A percentile compares a stretch with the other conserved stretches of the same genome.
Evolutionary conservation across 2,329 filamentous ascomycete species (phyloP).

Genomic region (Aspergillus cejpii): DNA sequence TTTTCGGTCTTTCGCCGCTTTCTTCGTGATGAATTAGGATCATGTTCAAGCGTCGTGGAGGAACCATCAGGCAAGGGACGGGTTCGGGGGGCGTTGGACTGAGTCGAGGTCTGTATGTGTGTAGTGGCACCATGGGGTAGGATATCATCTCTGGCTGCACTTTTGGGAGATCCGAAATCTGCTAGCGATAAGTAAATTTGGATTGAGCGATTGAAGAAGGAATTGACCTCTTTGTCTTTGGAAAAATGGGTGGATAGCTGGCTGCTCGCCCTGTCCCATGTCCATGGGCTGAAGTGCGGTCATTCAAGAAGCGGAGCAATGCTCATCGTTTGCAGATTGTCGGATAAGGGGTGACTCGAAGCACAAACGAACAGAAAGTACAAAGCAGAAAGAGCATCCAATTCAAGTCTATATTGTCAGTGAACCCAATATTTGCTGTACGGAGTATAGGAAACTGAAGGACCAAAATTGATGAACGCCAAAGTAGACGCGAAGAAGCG

Average conservation of each 20-base stretch:
- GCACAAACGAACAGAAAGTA: neutral
- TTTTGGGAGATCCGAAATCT: constrained; percentile 16
- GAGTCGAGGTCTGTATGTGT: neutral
- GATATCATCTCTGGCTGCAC: constrained; percentile 6
- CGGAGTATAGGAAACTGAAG: neutral
- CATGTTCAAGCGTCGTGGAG: constrained; percentile 21
- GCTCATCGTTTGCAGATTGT: constrained; percentile 16
- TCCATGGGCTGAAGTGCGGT: constrained; percentile 27
- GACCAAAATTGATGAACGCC: constrained; percentile 7
- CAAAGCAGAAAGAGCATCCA: neutral
- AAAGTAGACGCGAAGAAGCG: constrained; percentile 19
- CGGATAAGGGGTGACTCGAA: neutral
- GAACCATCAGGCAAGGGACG: neutral
- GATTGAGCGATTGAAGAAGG: neutral
- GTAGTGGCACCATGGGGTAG: neutral
- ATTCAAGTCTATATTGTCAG: no score
- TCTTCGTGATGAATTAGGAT: constrained; percentile 29
- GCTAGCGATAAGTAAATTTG: constrained; percentile 8
- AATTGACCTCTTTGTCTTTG: constrained; percentile 34
- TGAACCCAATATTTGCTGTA: neutral
- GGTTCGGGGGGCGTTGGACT: constrained; percentile 2
- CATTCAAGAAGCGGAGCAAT: constrained; percentile 20
- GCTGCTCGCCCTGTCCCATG: constrained; percentile 37
- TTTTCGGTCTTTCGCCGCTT: constrained; percentile 33
- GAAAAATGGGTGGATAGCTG: constrained; percentile 39